Evolutionary conservation across 257 asterid genomes (phyloP).

Genomic region (Lycium ferocissimum): DNA sequence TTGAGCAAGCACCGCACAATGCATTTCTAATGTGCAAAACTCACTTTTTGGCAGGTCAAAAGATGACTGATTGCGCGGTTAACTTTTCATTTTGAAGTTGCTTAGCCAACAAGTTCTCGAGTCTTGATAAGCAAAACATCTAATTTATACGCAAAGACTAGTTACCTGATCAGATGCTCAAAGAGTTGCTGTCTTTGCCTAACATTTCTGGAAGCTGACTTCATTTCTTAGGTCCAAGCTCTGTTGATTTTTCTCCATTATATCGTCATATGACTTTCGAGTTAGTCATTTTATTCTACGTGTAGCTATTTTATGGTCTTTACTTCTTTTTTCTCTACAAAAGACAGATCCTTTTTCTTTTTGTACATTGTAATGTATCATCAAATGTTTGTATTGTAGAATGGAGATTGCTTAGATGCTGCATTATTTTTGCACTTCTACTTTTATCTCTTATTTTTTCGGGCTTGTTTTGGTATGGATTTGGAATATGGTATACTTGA

Average conservation of each 20-base stretch:
- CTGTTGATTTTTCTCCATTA: not conserved
- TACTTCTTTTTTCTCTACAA: not conserved
- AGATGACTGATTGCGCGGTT: conserved; percentile 42
- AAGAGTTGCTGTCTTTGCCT: not conserved
- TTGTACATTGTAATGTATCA: conserved; percentile 8
- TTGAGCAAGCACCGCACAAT: conserved; percentile 13
- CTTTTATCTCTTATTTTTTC: not conserved
- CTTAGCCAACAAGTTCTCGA: not conserved
- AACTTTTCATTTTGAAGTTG: conserved; percentile 12
- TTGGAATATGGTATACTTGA: not conserved
- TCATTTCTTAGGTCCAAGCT: conserved; percentile 20
- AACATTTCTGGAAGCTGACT: not conserved
- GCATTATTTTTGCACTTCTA: not conserved
- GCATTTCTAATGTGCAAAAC: conserved; percentile 22
- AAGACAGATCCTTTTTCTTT: not conserved
- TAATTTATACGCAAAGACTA: not conserved
- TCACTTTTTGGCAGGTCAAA: conserved; percentile 57
- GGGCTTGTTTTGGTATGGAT: not conserved
- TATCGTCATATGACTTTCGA: not conserved
- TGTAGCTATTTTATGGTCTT: not conserved
- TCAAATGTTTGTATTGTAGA: not conserved
- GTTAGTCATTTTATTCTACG: not conserved
- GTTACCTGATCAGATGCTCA: not conserved
- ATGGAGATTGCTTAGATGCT: not conserved
- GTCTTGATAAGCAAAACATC: conserved; percentile 29